Evolutionary conservation across 768 basidiomycete genomes (phyloP), one percentile per base, ranked within the genome.

Genomic region (Fistulinella prunicolor): DNA sequence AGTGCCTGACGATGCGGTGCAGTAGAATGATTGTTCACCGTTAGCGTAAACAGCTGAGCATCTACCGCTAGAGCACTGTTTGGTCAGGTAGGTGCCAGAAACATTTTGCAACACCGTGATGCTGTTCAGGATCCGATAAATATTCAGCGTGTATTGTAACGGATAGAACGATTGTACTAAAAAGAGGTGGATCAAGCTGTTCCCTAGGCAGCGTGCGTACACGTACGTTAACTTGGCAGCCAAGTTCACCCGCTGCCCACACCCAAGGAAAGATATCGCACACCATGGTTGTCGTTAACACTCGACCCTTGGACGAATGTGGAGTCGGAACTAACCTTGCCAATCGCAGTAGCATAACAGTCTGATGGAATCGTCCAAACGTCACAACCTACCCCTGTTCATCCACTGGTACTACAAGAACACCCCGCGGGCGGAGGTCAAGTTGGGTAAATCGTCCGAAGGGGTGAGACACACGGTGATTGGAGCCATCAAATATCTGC

Each of bases 11-110:
- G 80, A 72, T 0, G 91, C 90, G 9, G 69, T 51, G 63, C 94
- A 97, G 64, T 79, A 88, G 70, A n/a, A n/a, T n/a, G 96, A 97
- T 60, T 96, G 92, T 61, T 94, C 89, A 26, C 83, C 80, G 9
- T 86, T 83, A n/a, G 73, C 74, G 63, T 90, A 92, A 85, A 83
- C 6, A 92, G 70, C 54, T 90, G 86, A 0, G 83, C 83, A 50
- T 76, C 82, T 17, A 77, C 65, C 8, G 77, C 72, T 10, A 79
- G 75, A 6, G 83, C 82, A 4, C 73, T 61, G 48, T 84, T 78
- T 4, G 83, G 65, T 62, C 1, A 66, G 45, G 23, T 50, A 17
- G 0, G 44, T 62, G 22, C 57, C 66, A 19, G 64, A 68, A 26
- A 52, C 53, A 16, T 68, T 68, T 6, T 59, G 43, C 42, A 84